Evolutionary conservation across 495 filamentous ascomycete species (phyloP).

Genomic region (Platismatia glauca): DNA sequence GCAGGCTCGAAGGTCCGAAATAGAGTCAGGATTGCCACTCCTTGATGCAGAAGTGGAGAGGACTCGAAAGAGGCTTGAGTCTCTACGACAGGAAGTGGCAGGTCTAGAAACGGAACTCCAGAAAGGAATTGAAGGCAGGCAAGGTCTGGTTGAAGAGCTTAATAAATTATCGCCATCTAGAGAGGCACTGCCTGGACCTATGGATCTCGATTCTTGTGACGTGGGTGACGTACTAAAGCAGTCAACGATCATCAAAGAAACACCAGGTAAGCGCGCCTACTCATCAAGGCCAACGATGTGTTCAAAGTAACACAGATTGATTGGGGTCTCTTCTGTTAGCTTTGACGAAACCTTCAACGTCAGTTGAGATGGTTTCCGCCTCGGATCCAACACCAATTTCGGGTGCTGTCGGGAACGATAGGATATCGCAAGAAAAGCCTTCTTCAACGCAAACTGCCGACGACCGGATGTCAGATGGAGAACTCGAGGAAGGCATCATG

Average conservation of each 20-base stretch:
- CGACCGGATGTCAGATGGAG: slow-evolving; percentile 6
- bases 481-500: slow-evolving; percentile 23
- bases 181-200: slow-evolving; percentile 3
- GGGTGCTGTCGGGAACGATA: background rate
- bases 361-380: background rate
- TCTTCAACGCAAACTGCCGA: background rate
- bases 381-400: background rate
- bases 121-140: slow-evolving; percentile 34
- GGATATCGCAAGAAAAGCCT: background rate
- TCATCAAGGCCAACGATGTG: slow-evolving; percentile 1
- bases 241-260: background rate
- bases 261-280: slow-evolving; percentile 11
- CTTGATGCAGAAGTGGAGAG: slow-evolving; percentile 47
- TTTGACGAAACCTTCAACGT: background rate
- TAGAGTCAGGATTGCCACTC: slow-evolving; percentile 47
- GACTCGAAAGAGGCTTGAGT: slow-evolving; percentile 40
- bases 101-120: slow-evolving; percentile 51
- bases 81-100: slow-evolving; percentile 48
- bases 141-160: slow-evolving; percentile 27
- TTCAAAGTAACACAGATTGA: slow-evolving; percentile 5
- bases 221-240: slow-evolving; percentile 30
- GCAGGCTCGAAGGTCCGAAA: slow-evolving; percentile 41
- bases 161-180: slow-evolving; percentile 7
- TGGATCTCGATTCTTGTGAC: background rate
- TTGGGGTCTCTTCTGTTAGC: slow-evolving; percentile 5